Evolutionary conservation across 768 basidiomycete species (phyloP), one percentile per base, ranked within the genome.

Genomic region (Termitomyces titanicus): DNA sequence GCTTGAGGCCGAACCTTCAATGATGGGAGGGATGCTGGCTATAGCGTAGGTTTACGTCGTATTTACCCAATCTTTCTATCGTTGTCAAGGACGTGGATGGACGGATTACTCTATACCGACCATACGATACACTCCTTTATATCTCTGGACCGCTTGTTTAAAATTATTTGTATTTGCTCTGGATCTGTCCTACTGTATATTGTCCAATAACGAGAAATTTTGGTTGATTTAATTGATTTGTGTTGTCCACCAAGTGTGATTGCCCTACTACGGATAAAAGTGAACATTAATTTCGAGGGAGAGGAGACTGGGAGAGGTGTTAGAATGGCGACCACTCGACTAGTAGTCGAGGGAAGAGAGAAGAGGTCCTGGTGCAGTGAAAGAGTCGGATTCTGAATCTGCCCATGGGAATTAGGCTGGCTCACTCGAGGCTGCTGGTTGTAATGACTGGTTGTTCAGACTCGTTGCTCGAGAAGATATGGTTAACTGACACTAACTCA

Each of bases 21-120:
- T 61, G 51, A 58, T 61, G 51, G 56, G 60, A 22, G 56, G 56
- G 9, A 61, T 61, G 51, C 48, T 61, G 53, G 54, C 60, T 10
- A 29, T 61, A 12, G 60, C 56, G 4, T 60, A 61, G 39, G 22
- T 8, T 17, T 35, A 38, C 7, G 8, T 35, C 13, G 4, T 38
- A 29, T 20, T 31, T 24, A 7, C 10, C 8, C 13, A 34, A 17
- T 12, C 27, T 47, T 44, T 50, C 10, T 46, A 27, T 54, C 31
- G 38, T 40, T 47, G n/a, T 48, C n/a, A 35, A 17, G 48, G 48
- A 38, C 13, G 35, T 15, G 53, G 53, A 48, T 29, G 27, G 38
- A 47, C 38, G 46, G 27, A 27, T 47, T 31, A 22, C 53, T 18
- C 12, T 49, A 11, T 25, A 25, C 24, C 37, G 35, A 31, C 10